A percentile compares a stretch with the other conserved stretches of the same genome.
Evolutionary conservation across 148 eudicot species (phyloP).

Genomic region (Camellia granthamiana): DNA sequence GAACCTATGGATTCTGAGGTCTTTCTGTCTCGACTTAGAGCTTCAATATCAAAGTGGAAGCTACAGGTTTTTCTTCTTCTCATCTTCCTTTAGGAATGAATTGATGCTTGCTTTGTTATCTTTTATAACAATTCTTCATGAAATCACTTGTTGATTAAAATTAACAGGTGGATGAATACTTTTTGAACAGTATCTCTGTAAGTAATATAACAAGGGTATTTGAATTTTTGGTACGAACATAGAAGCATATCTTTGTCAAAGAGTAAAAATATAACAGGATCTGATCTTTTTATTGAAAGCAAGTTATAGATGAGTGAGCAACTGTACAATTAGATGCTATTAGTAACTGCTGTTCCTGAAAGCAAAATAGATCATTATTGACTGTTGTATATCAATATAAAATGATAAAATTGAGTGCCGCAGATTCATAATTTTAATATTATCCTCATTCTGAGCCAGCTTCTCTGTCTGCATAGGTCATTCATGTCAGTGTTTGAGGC

Average conservation of each 20-base stretch:
- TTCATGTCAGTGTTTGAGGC: not conserved
- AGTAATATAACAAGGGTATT: not conserved
- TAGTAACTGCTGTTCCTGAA: not conserved
- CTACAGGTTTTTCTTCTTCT: constrained; percentile 34
- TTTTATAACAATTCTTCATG: not conserved
- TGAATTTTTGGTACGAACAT: not conserved
- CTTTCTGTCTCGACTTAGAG: constrained; percentile 46
- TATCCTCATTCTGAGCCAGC: not conserved
- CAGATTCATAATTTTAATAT: not conserved
- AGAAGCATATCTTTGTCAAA: not conserved
- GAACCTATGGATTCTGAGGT: constrained; percentile 54
- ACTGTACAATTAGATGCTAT: not conserved
- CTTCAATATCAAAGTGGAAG: constrained; percentile 59
- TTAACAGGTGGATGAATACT: not conserved
- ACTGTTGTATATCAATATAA: not conserved
- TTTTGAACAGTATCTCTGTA: not conserved
- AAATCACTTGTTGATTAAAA: not conserved
- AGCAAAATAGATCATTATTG: not conserved
- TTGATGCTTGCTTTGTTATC: not conserved
- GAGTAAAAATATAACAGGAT: not conserved
- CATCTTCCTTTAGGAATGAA: not conserved
- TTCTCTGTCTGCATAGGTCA: not conserved
- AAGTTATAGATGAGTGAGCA: not conserved
- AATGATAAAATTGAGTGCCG: not conserved
- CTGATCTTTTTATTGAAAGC: not conserved